Percentiles rank a stretch among this genome's conserved stretches.
phyloP scores from a whole-genome alignment of 2,329 filamentous ascomycete species.

The Chrysosphaeria jannelii region DNA sequence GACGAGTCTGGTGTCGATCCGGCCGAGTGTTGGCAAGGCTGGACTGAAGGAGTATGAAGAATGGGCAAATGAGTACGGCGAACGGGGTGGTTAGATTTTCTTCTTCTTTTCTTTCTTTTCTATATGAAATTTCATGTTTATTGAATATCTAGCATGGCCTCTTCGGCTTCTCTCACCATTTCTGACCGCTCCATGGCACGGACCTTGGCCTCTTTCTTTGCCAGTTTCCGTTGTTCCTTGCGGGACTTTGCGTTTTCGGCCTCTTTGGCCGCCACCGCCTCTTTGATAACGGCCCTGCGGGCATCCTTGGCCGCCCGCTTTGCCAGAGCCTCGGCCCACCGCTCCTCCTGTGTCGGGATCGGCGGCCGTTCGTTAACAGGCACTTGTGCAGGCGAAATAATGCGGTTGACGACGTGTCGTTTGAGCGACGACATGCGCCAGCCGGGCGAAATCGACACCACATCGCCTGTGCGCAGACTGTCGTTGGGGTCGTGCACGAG shows the following conservation, averaged over 20 bases:
- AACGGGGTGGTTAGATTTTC: constrained; percentile 39
- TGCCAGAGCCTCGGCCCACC: constrained; percentile 20
- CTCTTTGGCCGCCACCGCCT: constrained; percentile 4
- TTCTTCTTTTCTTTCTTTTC: constrained; percentile 1
- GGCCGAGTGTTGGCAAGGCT: constrained; percentile 64
- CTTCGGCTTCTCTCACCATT: constrained; percentile 1
- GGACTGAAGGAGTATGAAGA: constrained; percentile 76
- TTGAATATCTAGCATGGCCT: neutral
- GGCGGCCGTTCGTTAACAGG: constrained; percentile 32
- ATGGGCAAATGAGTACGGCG: constrained; percentile 81
- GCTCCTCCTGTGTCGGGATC: constrained; percentile 32
- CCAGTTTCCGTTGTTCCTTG: constrained; percentile 2
- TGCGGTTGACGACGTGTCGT: constrained; percentile 42
- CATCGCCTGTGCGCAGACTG: constrained; percentile 43
- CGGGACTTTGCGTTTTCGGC: constrained; percentile 1
- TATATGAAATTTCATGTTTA: neutral
- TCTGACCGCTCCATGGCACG: constrained; percentile 1
- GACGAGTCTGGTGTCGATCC: constrained; percentile 54
- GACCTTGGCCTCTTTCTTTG: constrained; percentile 1
- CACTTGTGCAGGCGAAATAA: constrained; percentile 36
- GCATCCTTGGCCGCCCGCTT: constrained; percentile 26
- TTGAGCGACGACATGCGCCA: constrained; percentile 35
- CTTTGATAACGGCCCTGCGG: constrained; percentile 12
- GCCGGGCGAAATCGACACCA: constrained; percentile 37
- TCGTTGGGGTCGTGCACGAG: constrained; percentile 54